Evolutionary conservation across 768 basidiomycete genomes (phyloP).

Genomic region (Trametes elegans): DNA sequence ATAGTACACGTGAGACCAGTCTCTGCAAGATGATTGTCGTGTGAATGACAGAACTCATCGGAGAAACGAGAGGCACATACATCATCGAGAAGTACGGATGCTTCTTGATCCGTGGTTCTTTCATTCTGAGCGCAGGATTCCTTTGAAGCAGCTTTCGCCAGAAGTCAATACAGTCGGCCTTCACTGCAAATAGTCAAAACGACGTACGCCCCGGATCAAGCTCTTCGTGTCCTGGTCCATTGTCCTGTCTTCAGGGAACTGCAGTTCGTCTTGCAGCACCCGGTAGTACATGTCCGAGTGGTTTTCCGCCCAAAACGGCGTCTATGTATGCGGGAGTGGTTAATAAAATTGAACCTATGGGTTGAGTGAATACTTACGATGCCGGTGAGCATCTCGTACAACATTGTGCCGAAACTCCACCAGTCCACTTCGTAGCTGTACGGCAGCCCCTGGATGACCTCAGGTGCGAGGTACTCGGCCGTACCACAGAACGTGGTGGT

Average conservation of each 20-base stretch:
- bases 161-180: neutral
- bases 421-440: constrained; percentile 96
- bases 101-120: constrained; percentile 89
- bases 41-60: constrained; percentile 13
- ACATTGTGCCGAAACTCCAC: constrained; percentile 98
- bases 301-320: constrained; percentile 90
- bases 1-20: constrained; percentile 92
- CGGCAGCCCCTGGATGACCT: constrained; percentile 87
- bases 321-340: constrained; percentile 44
- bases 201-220: constrained; percentile 86
- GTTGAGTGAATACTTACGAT: constrained; percentile 58
- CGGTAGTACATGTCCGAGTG: constrained; percentile 95
- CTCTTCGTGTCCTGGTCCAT: constrained; percentile 95
- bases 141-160: constrained; percentile 78
- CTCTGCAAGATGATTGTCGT: constrained; percentile 44
- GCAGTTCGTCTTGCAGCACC: constrained; percentile 85
- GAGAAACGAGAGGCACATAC: constrained; percentile 41
- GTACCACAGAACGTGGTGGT: constrained; percentile 93
- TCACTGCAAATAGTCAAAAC: neutral
- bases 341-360: constrained; percentile 84
- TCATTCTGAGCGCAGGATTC: constrained; percentile 86
- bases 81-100: constrained; percentile 97
- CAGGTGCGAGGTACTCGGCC: constrained; percentile 95
- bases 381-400: constrained; percentile 96
- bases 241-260: constrained; percentile 87